A percentile compares a stretch with the other conserved stretches of the same genome.
Conservation (phyloP, 179 eudicot species). For the Nepenthes alata region DNA sequence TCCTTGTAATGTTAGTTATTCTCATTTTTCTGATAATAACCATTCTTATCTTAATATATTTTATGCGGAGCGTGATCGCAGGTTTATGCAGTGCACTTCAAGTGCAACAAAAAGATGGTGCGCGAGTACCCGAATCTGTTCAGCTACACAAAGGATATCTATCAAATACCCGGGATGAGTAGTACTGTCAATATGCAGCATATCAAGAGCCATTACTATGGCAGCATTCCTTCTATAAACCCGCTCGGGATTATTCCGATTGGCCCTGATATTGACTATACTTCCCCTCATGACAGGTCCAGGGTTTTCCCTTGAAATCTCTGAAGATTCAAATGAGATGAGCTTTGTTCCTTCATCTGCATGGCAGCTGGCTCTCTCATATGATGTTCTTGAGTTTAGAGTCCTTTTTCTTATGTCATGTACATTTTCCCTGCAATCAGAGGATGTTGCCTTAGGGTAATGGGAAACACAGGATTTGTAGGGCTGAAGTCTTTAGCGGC, state of each 20-base stretch:
- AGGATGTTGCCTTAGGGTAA: no score
- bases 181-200: constrained; percentile 72
- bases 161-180: constrained; percentile 70
- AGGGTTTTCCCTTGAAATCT: constrained; percentile 24
- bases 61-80: constrained; percentile 8
- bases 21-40: no score
- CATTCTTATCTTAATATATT: no score
- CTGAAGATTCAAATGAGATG: no score
- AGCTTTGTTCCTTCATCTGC: no score
- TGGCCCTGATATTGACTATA: constrained; percentile 64
- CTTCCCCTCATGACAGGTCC: constrained; percentile 66
- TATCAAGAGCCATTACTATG: constrained; percentile 81
- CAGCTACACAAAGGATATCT: constrained; percentile 82
- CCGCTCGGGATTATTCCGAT: constrained; percentile 66
- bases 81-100: constrained; percentile 94
- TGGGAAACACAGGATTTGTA: no score
- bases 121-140: constrained; percentile 78
- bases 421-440: no score
- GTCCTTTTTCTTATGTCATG: no score
- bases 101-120: constrained; percentile 75
- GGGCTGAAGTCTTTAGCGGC: no score
- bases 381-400: no score
- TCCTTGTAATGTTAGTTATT: no score
- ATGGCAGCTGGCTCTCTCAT: no score
- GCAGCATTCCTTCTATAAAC: constrained; percentile 67